Conservation (phyloP, 768 basidiomycete species). For the Albatrellus ellisii region DNA sequence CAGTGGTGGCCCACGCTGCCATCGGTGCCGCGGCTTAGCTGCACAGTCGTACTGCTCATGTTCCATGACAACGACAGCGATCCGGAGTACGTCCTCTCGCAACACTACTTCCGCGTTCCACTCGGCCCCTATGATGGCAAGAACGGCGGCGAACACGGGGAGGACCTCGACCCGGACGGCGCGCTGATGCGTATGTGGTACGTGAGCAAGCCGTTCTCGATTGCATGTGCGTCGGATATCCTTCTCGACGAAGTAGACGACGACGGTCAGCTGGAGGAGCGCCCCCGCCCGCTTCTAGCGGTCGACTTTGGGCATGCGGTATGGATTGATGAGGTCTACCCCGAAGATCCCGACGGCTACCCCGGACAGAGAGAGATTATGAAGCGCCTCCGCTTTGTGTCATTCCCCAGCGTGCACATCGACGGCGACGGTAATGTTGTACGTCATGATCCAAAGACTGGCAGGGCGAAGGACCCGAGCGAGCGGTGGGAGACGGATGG, state of each 20-base stretch:
- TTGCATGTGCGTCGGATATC: conserved; percentile 47
- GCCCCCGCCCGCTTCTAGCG: conserved; percentile 59
- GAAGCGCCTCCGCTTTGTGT: conserved; percentile 56
- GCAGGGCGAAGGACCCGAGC: conserved; percentile 10
- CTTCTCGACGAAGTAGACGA: conserved; percentile 26
- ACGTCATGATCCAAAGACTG: not conserved
- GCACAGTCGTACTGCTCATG: conserved; percentile 57
- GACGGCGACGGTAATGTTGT: conserved; percentile 19
- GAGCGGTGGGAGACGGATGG: conserved; percentile 28
- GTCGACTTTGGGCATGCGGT: conserved; percentile 85
- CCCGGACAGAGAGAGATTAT: conserved; percentile 13
- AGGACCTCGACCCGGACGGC: conserved; percentile 25
- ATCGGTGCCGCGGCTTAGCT: conserved; percentile 51
- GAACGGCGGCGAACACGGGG: not conserved
- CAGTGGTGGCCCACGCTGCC: conserved; percentile 72
- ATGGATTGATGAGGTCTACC: conserved; percentile 52
- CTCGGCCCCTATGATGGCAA: too few relatives aligned
- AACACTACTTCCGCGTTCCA: conserved; percentile 67
- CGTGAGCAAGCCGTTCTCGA: conserved; percentile 56
- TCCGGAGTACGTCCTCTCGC: conserved; percentile 52
- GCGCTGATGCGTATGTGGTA: conserved; percentile 61
- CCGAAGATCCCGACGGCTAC: conserved; percentile 12
- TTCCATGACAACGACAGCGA: conserved; percentile 49
- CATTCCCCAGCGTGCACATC: conserved; percentile 42
- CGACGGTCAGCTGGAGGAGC: conserved; percentile 24